phyloP scores from a whole-genome alignment of 495 filamentous ascomycete genomes.

The Penicillium paxilli region DNA sequence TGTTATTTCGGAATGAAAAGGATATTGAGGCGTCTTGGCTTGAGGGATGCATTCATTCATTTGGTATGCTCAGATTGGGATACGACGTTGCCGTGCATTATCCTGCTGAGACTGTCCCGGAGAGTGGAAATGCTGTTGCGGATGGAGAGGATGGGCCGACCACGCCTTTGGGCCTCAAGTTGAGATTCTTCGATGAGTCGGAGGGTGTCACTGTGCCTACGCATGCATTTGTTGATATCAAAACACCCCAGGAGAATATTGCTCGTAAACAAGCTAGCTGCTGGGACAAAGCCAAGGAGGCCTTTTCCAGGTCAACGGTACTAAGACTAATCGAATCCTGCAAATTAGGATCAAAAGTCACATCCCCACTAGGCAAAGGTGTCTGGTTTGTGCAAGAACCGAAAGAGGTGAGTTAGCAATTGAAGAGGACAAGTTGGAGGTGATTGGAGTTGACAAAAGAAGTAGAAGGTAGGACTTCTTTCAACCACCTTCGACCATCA shows the following conservation, averaged over 20 bases:
- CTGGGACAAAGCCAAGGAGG: slow-evolving; percentile 4
- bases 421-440: not conserved
- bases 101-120: slow-evolving; percentile 3
- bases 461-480: slow-evolving; percentile 13
- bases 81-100: slow-evolving; percentile 17
- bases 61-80: slow-evolving; percentile 17
- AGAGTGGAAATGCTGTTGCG: slow-evolving; percentile 11
- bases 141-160: not conserved
- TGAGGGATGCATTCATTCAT: slow-evolving; percentile 16
- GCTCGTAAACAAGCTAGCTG: slow-evolving; percentile 1
- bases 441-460: not conserved
- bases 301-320: slow-evolving; percentile 6
- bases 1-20: slow-evolving; percentile 14
- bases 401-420: slow-evolving; percentile 7
- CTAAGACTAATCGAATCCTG: slow-evolving; percentile 6
- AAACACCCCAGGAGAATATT: slow-evolving; percentile 2
- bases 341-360: not conserved
- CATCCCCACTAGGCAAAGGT: slow-evolving; percentile 15
- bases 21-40: slow-evolving; percentile 19
- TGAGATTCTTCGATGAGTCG: slow-evolving; percentile 10
- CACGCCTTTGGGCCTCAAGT: slow-evolving; percentile 15
- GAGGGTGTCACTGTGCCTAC: slow-evolving; percentile 16
- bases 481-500: slow-evolving; percentile 13
- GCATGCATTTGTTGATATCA: slow-evolving; percentile 16
- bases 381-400: slow-evolving; percentile 13